A percentile compares a stretch with the other conserved stretches of the same genome.
Conservation (phyloP, 257 asterid species). For the Solanum chiquidenum region DNA sequence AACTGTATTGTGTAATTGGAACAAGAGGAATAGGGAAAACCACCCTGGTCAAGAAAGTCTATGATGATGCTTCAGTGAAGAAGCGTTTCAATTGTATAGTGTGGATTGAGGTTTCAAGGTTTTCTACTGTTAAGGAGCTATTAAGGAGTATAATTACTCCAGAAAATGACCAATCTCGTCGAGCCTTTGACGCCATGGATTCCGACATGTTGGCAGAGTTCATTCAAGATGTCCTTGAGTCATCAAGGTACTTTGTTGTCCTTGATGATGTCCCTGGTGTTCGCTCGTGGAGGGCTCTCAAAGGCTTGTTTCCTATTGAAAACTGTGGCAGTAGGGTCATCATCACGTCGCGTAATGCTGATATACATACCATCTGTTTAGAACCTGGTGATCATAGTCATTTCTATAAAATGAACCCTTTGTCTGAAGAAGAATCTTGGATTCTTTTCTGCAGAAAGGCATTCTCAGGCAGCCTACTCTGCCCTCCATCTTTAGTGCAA, state of each 20-base stretch:
- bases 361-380: not conserved
- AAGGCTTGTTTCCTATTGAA: slow-evolving; percentile 5
- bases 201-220: not conserved
- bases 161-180: not conserved
- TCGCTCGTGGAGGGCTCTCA: slow-evolving; percentile 4
- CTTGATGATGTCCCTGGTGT: slow-evolving; percentile 15
- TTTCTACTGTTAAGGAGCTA: not conserved
- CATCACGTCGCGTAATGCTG: slow-evolving; percentile 5
- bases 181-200: not conserved
- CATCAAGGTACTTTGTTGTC: slow-evolving; percentile 3
- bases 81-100: not conserved
- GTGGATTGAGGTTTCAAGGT: slow-evolving; percentile 11
- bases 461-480: not conserved
- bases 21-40: slow-evolving; percentile 23
- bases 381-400: not conserved
- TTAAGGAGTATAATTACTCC: not conserved
- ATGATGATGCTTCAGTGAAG: slow-evolving; percentile 3
- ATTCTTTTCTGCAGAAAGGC: slow-evolving; percentile 3
- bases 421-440: slow-evolving; percentile 14
- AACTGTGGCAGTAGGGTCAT: slow-evolving; percentile 9
- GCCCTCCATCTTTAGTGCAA: slow-evolving; percentile 1
- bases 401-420: slow-evolving; percentile 3
- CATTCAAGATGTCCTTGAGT: not conserved
- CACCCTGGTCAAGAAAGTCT: slow-evolving; percentile 15
- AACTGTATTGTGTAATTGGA: slow-evolving; percentile 17